Percentiles rank a stretch among this genome's conserved stretches.
Conservation (phyloP, 352 stramenopile species). For the Globisporangium canariense region DNA sequence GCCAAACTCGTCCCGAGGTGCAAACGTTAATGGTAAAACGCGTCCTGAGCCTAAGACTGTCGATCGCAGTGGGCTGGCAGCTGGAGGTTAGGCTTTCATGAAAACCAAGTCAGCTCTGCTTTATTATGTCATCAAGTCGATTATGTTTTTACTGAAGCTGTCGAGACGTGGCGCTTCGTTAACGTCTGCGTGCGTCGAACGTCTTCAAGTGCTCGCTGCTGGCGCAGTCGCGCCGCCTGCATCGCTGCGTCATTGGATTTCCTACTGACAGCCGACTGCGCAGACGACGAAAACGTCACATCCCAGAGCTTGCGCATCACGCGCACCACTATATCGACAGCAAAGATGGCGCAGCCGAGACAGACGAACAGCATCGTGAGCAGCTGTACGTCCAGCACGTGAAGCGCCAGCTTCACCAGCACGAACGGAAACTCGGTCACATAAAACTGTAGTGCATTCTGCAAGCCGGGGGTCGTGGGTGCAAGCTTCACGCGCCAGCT, state of each 20-base stretch:
- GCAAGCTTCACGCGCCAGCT: conserved; percentile 3
- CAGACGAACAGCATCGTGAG: conserved; percentile 26
- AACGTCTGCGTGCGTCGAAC: neutral
- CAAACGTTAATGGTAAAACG: too few relatives aligned
- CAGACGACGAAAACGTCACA: conserved; percentile 53
- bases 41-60: too few relatives aligned
- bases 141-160: neutral
- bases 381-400: conserved; percentile 21
- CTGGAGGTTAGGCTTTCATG: too few relatives aligned
- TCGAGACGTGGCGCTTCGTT: conserved; percentile 8
- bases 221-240: conserved; percentile 42
- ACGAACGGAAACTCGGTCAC: conserved; percentile 28
- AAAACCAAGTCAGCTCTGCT: neutral
- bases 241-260: conserved; percentile 70
- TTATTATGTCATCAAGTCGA: neutral
- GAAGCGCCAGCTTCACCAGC: conserved; percentile 15
- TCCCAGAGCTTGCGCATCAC: conserved; percentile 7
- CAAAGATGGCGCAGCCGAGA: conserved; percentile 25
- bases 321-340: conserved; percentile 22
- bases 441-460: conserved; percentile 25
- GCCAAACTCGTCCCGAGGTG: too few relatives aligned
- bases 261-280: conserved; percentile 6
- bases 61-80: too few relatives aligned
- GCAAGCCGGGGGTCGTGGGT: conserved; percentile 7
- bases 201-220: conserved; percentile 21